Percentiles rank a stretch among this genome's conserved stretches.
Evolutionary conservation across 2,329 filamentous ascomycete species (phyloP).

Genomic region (Septoria linicola): DNA sequence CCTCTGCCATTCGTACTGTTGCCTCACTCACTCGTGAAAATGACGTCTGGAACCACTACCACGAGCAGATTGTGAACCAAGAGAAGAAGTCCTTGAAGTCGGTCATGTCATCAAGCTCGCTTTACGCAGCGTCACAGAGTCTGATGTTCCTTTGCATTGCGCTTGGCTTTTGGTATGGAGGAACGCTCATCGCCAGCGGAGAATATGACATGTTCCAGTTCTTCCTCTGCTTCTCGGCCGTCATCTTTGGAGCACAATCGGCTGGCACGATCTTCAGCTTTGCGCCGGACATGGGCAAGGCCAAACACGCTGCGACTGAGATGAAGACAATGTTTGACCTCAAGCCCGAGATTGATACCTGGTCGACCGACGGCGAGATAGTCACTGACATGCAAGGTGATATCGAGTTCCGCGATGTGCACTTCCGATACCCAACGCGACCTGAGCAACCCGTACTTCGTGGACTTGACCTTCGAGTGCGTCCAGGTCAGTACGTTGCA

Average conservation of each 20-base stretch:
- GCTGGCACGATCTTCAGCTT: conserved; percentile 88
- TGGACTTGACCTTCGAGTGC: conserved; percentile 71
- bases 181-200: conserved; percentile 65
- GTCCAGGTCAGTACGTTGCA: conserved; percentile 79
- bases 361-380: conserved; percentile 67
- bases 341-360: conserved; percentile 76
- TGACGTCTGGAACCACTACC: conserved; percentile 75
- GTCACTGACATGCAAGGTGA: conserved; percentile 67
- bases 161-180: conserved; percentile 91
- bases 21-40: conserved; percentile 83
- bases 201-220: conserved; percentile 83
- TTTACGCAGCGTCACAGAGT: conserved; percentile 84
- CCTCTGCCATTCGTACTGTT: conserved; percentile 89
- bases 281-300: conserved; percentile 90
- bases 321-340: conserved; percentile 83
- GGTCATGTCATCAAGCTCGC: conserved; percentile 69
- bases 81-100: conserved; percentile 68
- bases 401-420: conserved; percentile 87
- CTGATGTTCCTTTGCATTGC: conserved; percentile 81
- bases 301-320: conserved; percentile 75
- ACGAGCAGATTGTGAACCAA: conserved; percentile 63
- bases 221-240: conserved; percentile 83
- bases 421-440: conserved; percentile 90
- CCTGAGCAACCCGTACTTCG: conserved; percentile 89
- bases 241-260: conserved; percentile 90